Conservation (phyloP, 1,284 basidiomycete genomes). For the Vanrija sp. region DNA sequence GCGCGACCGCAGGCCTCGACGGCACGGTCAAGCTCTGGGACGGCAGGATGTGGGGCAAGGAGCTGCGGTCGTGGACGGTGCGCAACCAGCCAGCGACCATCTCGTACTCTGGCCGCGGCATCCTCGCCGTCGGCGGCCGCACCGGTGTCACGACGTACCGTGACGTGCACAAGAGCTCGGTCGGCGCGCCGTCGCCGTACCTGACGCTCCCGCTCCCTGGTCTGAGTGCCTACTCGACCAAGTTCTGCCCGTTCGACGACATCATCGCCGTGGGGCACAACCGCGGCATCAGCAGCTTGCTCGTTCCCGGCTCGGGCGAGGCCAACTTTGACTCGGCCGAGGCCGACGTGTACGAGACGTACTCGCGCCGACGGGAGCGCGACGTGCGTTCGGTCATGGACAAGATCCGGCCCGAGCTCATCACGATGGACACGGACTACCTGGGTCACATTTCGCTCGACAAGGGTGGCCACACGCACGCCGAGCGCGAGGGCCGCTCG, state of each 20-base stretch:
- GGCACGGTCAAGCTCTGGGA: conserved; percentile 93
- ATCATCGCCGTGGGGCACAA: conserved; percentile 69
- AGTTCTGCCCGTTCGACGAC: conserved; percentile 90
- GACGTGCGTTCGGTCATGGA: conserved; percentile 89
- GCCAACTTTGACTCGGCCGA: conserved; percentile 91
- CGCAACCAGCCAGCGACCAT: conserved; percentile 53
- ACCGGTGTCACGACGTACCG: conserved; percentile 69
- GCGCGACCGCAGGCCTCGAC: conserved; percentile 85
- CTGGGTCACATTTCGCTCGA: conserved; percentile 67
- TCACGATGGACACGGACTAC: conserved; percentile 81
- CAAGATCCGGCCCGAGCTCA: conserved; percentile 94
- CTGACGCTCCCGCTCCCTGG: conserved; percentile 62
- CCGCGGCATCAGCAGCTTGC: conserved; percentile 72
- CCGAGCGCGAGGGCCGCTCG: conserved; percentile 54
- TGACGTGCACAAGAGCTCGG: conserved; percentile 15
- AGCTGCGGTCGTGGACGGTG: conserved; percentile 73
- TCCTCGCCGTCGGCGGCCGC: conserved; percentile 75
- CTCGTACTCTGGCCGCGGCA: conserved; percentile 63
- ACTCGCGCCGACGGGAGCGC: conserved; percentile 74
- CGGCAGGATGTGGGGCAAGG: conserved; percentile 86
- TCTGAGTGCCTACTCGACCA: conserved; percentile 61
- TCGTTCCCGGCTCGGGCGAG: conserved; percentile 90
- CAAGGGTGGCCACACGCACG: conserved; percentile 55
- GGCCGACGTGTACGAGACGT: conserved; percentile 90
- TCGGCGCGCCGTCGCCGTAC: conserved; percentile 55